Percentiles rank a stretch among this genome's conserved stretches.
Evolutionary conservation across 345 rosid genomes (phyloP).

Genomic region (Aquilaria yunnanensis): DNA sequence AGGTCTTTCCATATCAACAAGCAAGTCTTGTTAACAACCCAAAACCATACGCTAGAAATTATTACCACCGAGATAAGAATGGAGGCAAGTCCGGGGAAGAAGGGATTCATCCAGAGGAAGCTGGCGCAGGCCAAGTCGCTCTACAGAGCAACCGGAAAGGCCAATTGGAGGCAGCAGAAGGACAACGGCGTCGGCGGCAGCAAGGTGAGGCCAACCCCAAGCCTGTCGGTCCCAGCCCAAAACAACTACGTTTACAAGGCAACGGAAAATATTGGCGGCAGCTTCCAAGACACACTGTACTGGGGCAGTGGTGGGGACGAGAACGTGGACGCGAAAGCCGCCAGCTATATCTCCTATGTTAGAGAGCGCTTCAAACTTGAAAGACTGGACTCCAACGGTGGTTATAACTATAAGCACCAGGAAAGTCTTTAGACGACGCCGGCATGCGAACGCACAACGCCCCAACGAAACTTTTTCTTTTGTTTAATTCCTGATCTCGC

Average conservation of each 20-base stretch:
- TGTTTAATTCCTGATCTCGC: too few species aligned
- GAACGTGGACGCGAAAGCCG: conserved; percentile 37
- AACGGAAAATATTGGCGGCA: too few species aligned
- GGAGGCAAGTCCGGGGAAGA: conserved; percentile 26
- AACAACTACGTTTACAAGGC: too few species aligned
- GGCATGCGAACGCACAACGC: background rate
- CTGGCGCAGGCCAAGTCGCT: conserved; percentile 19
- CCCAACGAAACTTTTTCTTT: background rate
- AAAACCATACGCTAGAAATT: too few species aligned
- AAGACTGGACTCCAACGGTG: conserved; percentile 9
- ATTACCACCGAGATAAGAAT: background rate
- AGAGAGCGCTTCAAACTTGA: conserved; percentile 34
- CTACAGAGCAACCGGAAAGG: conserved; percentile 10
- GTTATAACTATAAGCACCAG: background rate
- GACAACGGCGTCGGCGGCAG: conserved; percentile 2
- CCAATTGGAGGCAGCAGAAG: background rate
- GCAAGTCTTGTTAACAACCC: too few species aligned
- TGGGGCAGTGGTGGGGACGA: conserved; percentile 26
- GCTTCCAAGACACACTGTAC: background rate
- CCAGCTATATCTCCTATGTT: conserved; percentile 31
- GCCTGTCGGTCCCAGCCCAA: background rate
- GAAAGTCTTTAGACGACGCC: background rate
- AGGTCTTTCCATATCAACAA: too few species aligned
- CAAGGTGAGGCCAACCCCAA: conserved; percentile 20
- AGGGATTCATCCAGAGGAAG: conserved; percentile 22